Evolutionary conservation across 2,329 filamentous ascomycete genomes (phyloP), one percentile per base, ranked within the genome.

Genomic region (Fusarium haematococcum): DNA sequence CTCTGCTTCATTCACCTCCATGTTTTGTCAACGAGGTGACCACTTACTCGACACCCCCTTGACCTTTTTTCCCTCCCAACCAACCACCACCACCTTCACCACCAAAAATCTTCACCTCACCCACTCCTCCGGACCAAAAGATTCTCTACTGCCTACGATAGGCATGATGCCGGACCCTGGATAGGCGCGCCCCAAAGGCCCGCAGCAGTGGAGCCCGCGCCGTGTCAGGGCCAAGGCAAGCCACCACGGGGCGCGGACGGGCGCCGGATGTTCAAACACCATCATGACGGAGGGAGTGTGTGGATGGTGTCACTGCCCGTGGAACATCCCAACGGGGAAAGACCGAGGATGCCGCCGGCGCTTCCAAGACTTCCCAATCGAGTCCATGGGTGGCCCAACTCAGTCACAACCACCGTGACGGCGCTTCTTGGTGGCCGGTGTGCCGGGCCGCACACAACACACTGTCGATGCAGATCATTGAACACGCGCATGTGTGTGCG

Each of bases 281-380:
- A 68, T 65, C 65, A 73, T 68, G 25, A 52, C 48, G 57, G 65
- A 67, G 64, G 65, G 52, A 67, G 60, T 52, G 57, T 70, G 63
- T 75, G 67, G 72, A 74, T 76, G 65, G 65, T 74, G 71, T 71
- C 64, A 70, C 63, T 35, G 63, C 54, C 59, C 25, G 45, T 68
- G 73, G 70, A 70, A 73, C 62, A 25, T 73, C 75, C 76, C 75
- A 77, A 78, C 65, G 43, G 59, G 76, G 76, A 74, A 78, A 73
- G 57, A 66, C 76, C 76, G 76, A 78, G 75, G 67, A 66, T 71
- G 69, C 63, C 70, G 67, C 75, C 70, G 70, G 62, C 58, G 50
- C 20, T 25, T 52, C 61, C 41, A 68, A 58, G 25, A 61, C 41
- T 54, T 65, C 52, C 61, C 27, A 68, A 64, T 32, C 35, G 60